Evolutionary conservation across 2,329 filamentous ascomycete genomes (phyloP).

Genomic region (Byssochlamys sp.): DNA sequence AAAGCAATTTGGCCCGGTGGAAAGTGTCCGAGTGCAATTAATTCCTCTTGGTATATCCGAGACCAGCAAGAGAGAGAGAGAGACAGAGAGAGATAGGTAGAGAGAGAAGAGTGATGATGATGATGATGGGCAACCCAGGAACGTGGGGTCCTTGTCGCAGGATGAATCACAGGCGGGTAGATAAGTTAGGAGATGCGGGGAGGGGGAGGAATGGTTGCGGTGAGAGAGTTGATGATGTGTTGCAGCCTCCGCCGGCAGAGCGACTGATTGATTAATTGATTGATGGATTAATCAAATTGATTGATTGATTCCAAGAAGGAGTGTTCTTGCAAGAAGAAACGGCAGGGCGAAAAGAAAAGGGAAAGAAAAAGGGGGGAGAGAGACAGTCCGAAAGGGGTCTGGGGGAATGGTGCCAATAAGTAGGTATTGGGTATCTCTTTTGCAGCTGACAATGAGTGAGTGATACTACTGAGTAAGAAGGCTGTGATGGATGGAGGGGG

Average conservation of each 20-base stretch:
- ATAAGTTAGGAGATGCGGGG: background rate
- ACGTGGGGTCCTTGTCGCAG: background rate
- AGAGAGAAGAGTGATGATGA: too few species aligned
- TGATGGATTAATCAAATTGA: too few species aligned
- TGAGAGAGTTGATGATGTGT: background rate
- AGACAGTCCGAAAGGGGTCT: background rate
- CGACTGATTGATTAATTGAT: background rate
- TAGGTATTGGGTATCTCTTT: background rate
- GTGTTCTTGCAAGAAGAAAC: too few species aligned
- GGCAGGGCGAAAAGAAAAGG: background rate
- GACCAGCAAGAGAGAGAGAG: background rate
- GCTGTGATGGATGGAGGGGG: background rate
- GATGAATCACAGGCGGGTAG: background rate
- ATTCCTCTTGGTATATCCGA: background rate
- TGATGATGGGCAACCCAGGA: background rate
- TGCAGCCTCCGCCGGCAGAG: too few species aligned
- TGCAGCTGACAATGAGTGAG: background rate
- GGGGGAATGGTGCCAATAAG: background rate
- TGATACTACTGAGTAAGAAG: background rate
- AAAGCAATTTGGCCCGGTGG: too few species aligned
- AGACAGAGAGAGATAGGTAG: background rate
- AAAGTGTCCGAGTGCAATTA: background rate
- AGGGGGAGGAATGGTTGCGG: background rate
- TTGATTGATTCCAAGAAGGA: too few species aligned
- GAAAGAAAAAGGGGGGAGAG: background rate